Evolutionary conservation across 129 eudicot genomes (phyloP), one percentile per base, ranked within the genome.

Genomic region (Erigeron canadensis): DNA sequence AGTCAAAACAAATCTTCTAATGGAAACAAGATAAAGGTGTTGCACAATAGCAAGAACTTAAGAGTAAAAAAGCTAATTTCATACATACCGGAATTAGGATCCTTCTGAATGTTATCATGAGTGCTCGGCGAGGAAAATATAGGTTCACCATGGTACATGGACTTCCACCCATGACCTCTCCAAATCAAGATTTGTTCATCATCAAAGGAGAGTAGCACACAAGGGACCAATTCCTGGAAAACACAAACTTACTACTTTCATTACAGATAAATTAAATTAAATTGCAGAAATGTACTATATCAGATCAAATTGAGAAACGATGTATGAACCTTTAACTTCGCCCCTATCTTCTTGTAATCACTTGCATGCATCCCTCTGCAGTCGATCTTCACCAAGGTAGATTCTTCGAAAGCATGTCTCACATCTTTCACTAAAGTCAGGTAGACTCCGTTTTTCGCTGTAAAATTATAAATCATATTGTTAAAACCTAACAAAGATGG

Each of bases 261-360:
- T 47, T 43, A 34, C 11, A 42, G 7, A 57, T 11, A 34, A 38
- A 38, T 5, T 50, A 40, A 3, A 39, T 19, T 40, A 63, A 39
- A 40, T 21, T 19, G 53, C 54, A 5, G 40, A 12, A 23, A 5
- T 61, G n/a, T 47, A 48, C 23, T 51, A 64, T 55, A 39, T 51
- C 13, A 38, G 45, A 45, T 50, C 0, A 65, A 41, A 61, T 15
- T 38, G 63, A 78, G 70, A 41, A 19, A 65, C 57, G 37, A 44
- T 3, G 7, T 10, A 71, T 7, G 6, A 59, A 94, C 99, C 99
- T 85, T 95, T 65, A 95, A 80, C 81, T 95, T 95, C 39, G 97
- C 99, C 1, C 97, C 99, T 47, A 95, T 75, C 86, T 84, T 95
- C 80, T 95, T 95, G 94, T 95, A 95, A 73, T 95, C 99, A 73